Evolutionary conservation across 78 protist species (phyloP), one percentile per base, ranked within the genome.

Genomic region (Mastigamoeba balamuthi): DNA sequence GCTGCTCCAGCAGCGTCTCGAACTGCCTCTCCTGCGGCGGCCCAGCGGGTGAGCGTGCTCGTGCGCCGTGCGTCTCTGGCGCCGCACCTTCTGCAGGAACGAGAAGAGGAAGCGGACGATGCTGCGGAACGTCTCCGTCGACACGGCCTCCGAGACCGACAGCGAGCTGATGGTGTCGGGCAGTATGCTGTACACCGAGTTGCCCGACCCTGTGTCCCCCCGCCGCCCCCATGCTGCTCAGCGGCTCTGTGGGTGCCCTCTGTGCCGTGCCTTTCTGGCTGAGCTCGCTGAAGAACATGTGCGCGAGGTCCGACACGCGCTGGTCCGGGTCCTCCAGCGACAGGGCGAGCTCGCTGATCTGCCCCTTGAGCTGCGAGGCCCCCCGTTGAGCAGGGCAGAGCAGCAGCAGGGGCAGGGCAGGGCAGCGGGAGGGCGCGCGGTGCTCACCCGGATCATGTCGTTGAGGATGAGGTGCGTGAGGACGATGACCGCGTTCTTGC

Each of bases 391-490:
- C 25, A 4, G 5, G 36, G 9, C 52, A 5, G 2, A 35, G 38
- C 6, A 3, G 65, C 3, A 4, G 44, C 0, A 0, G 1, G 53
- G 17, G 6, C 5, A 25, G 4, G n/a, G 3, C 40, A 35, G 40
- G 10, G 2, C 29, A 1, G 52, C 66, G 37, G 64, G 4, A 5
- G 40, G 28, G 4, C 25, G 40, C 64, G 6, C 36, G 33, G 28
- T 3, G 33, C 71, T 66, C 23, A 63, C 80, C 80, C 87, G 87
- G 73, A 95, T 43, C 97, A 93, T 95, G 76, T 87, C 98, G 81
- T 93, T 89, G 36, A 95, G 83, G 70, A 93, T 86, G 40, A 95
- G 85, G 79, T 95, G 98, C 27, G 95, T 80, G 10, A 93, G 78
- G 9, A 95, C 97, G 88, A 90, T 77, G 27, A 95, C 75, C 28